Evolutionary conservation across 225 moss, liverwort and hornwort genomes (phyloP).

Genomic region (Pseudoscleropodium purum): DNA sequence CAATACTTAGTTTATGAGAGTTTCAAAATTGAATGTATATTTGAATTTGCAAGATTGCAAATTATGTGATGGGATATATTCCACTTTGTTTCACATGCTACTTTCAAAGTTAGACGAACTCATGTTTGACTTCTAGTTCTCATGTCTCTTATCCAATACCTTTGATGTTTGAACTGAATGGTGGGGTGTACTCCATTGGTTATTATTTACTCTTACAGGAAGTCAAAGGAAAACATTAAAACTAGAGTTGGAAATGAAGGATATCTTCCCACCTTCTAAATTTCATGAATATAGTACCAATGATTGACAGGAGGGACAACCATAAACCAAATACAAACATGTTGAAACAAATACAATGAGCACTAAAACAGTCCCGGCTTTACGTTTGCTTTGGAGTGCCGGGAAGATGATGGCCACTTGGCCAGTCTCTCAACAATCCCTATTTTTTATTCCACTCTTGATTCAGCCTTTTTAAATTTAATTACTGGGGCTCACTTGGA

Average conservation of each 20-base stretch:
- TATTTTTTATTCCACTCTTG: not conserved
- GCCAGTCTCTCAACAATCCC: not conserved
- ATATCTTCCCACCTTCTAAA: not conserved
- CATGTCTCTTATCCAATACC: too few species aligned
- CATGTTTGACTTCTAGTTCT: not conserved
- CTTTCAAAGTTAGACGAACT: not conserved
- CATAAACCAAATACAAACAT: not conserved
- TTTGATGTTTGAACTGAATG: not conserved
- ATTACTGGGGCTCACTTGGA: not conserved
- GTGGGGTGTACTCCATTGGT: too few species aligned
- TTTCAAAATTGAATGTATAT: not conserved
- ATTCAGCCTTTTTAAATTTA: not conserved
- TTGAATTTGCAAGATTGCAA: not conserved
- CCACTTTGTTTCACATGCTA: not conserved
- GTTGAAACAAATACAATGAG: not conserved
- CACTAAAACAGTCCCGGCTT: not conserved
- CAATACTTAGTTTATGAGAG: not conserved
- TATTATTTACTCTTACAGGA: not conserved
- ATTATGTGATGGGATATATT: not conserved
- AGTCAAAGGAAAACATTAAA: not conserved
- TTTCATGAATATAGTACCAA: not conserved
- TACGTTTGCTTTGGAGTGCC: not conserved
- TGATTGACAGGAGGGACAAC: accelerated
- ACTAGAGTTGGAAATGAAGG: not conserved
- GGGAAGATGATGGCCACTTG: not conserved